These are phyloP conservation scores for Chalara sp. DNA, from an alignment of 2,329 filamentous ascomycete species.

Conservation along the genomic window DNA sequence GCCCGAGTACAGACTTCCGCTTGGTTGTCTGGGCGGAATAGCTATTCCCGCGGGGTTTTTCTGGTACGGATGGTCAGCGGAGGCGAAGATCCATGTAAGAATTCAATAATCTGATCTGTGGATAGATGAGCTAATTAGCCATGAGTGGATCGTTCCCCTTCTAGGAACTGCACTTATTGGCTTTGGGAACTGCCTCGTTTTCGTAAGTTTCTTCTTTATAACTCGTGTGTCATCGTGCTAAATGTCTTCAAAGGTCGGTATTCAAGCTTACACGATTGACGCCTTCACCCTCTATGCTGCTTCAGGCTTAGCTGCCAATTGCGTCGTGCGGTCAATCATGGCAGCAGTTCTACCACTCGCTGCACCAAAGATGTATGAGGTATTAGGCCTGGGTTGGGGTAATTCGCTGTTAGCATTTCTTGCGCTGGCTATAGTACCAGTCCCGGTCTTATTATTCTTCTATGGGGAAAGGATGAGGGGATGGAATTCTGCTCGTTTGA, in stretches of 20 bases:
- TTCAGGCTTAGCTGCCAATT: slow-evolving; percentile 31
- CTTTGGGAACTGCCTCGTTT: neutral
- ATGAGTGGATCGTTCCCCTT: slow-evolving; percentile 34
- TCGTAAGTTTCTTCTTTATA: neutral
- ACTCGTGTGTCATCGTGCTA: slow-evolving; percentile 19
- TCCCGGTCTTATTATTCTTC: slow-evolving; percentile 14
- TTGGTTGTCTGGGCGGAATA: slow-evolving; percentile 31
- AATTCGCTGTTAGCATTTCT: slow-evolving; percentile 41
- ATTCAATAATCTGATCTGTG: neutral
- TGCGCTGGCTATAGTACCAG: slow-evolving; percentile 37
- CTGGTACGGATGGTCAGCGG: slow-evolving; percentile 40
- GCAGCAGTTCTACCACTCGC: slow-evolving; percentile 44
- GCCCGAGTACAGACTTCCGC: slow-evolving; percentile 35
- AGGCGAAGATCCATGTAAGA: slow-evolving; percentile 24
- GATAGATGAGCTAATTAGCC: neutral
- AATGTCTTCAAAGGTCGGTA: slow-evolving; percentile 26
- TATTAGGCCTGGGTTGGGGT: slow-evolving; percentile 37
- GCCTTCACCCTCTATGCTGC: slow-evolving; percentile 33
- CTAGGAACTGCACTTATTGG: slow-evolving; percentile 22
- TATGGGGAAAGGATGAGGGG: slow-evolving; percentile 3
- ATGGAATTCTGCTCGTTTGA: neutral
- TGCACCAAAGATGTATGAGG: slow-evolving; percentile 36
- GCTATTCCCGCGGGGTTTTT: slow-evolving; percentile 38
- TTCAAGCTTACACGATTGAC: slow-evolving; percentile 38
- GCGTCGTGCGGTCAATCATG: slow-evolving; percentile 36